A percentile compares a stretch with the other conserved stretches of the same genome.
phyloP scores from a whole-genome alignment of 179 eudicot species.

The Camellia oleifera region DNA sequence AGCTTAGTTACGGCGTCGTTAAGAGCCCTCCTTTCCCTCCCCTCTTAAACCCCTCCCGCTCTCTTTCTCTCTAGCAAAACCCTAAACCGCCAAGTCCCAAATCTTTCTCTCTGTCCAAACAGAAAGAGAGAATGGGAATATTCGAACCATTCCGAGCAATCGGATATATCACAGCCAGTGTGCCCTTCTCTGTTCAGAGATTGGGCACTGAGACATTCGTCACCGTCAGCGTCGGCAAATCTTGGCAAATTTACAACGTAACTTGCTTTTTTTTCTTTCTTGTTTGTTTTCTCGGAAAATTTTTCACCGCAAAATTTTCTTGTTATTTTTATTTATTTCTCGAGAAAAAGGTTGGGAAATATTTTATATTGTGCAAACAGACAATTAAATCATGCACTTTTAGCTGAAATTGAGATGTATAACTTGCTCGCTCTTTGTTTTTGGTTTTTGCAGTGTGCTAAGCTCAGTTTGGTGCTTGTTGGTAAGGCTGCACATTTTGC shows the following conservation, averaged over 20 bases:
- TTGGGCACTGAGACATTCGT: constrained; percentile 92
- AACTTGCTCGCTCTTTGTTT: background rate
- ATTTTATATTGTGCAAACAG: background rate
- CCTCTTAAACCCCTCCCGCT: too few relatives aligned
- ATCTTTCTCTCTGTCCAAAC: background rate
- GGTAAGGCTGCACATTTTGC: constrained; percentile 48
- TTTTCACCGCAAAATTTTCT: background rate
- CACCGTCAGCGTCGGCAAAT: constrained; percentile 91
- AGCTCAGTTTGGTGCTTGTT: constrained; percentile 88
- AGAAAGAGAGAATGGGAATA: constrained; percentile 58
- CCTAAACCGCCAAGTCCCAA: background rate
- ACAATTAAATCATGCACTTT: too few relatives aligned
- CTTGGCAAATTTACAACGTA: constrained; percentile 96
- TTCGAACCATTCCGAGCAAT: constrained; percentile 91
- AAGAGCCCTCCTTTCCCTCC: too few relatives aligned
- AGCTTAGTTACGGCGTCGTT: too few relatives aligned
- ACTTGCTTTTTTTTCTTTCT: background rate
- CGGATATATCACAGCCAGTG: constrained; percentile 76
- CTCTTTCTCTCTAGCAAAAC: background rate
- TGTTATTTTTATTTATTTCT: background rate
- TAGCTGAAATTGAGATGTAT: background rate
- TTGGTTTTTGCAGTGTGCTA: constrained; percentile 73
- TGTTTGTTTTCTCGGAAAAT: background rate
- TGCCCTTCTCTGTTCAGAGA: constrained; percentile 79
- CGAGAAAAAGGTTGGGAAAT: background rate